Percentiles rank a stretch among this genome's conserved stretches.
Evolutionary conservation across 2,329 filamentous ascomycete species (phyloP).

Genomic region (Clonostachys chloroleuca): DNA sequence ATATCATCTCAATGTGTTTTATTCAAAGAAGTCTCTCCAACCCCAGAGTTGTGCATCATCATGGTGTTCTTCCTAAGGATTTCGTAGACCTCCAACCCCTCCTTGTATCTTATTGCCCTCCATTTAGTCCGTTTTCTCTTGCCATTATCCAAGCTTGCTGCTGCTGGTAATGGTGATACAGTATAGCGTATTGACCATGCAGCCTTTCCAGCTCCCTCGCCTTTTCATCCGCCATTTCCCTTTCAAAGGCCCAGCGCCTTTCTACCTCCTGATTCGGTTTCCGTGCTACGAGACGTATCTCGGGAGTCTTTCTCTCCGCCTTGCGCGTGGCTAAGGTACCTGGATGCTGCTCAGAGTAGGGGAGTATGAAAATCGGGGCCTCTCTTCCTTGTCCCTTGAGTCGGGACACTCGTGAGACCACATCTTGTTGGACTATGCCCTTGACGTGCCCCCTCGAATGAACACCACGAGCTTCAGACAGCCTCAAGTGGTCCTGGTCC

Average conservation of each 20-base stretch:
- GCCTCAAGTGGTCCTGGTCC: slow-evolving; percentile 16
- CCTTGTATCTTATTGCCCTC: slow-evolving; percentile 4
- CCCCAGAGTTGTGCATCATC: slow-evolving; percentile 24
- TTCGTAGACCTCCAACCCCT: slow-evolving; percentile 7
- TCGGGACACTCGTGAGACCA: slow-evolving; percentile 48
- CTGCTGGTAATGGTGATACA: too few species aligned
- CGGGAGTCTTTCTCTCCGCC: neutral
- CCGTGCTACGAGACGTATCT: too few species aligned
- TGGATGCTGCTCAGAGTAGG: slow-evolving; percentile 10
- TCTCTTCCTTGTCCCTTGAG: slow-evolving; percentile 33
- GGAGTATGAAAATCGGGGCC: slow-evolving; percentile 48
- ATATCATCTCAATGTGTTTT: slow-evolving; percentile 31
- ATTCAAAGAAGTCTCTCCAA: slow-evolving; percentile 40
- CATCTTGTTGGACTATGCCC: slow-evolving; percentile 43
- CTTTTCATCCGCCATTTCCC: too few species aligned
- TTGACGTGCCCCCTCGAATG: slow-evolving; percentile 18
- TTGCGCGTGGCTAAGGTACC: neutral
- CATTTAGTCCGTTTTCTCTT: slow-evolving; percentile 6
- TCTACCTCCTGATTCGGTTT: too few species aligned
- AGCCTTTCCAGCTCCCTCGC: too few species aligned
- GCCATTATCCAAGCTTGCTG: too few species aligned
- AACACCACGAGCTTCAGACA: slow-evolving; percentile 7
- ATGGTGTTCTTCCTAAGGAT: slow-evolving; percentile 14
- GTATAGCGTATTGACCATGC: too few species aligned
- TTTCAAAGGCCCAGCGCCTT: too few species aligned